Percentiles rank a stretch among this genome's conserved stretches.
Evolutionary conservation across 2,329 filamentous ascomycete species (phyloP).

Genomic region (Neofusicoccum laricinum): DNA sequence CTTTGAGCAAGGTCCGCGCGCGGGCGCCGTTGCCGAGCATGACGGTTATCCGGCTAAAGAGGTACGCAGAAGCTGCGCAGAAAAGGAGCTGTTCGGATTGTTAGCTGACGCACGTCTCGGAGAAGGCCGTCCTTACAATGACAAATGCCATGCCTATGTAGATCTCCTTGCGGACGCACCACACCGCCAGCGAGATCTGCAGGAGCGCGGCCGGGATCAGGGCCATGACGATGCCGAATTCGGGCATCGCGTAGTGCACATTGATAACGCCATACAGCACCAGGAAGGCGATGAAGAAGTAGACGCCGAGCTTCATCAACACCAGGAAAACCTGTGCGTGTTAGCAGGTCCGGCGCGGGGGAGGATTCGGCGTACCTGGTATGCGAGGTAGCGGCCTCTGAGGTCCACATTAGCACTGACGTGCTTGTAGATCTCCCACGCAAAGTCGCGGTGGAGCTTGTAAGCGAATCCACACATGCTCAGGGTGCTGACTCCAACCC

Average conservation of each 20-base stretch:
- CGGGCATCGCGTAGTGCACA: conserved; percentile 24
- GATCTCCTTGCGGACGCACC: conserved; percentile 20
- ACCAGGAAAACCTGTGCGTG: conserved; percentile 21
- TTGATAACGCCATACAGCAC: conserved; percentile 24
- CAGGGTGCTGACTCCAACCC: conserved; percentile 15
- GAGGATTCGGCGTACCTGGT: conserved; percentile 18
- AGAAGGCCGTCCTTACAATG: conserved; percentile 20
- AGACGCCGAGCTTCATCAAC: conserved; percentile 22
- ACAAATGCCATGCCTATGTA: conserved; percentile 18
- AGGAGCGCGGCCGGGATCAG: conserved; percentile 23
- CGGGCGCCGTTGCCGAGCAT: conserved; percentile 17
- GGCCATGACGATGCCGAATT: conserved; percentile 24
- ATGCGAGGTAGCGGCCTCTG: conserved; percentile 18
- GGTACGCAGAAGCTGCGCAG: conserved; percentile 21
- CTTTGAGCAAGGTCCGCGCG: conserved; percentile 21
- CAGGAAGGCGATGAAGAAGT: conserved; percentile 24
- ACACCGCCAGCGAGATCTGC: conserved; percentile 17
- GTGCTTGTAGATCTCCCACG: conserved; percentile 23
- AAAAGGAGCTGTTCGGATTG: conserved; percentile 14
- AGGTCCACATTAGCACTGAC: conserved; percentile 19
- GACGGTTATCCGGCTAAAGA: conserved; percentile 22
- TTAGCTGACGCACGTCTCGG: neutral
- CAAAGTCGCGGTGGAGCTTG: conserved; percentile 20
- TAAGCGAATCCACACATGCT: conserved; percentile 16
- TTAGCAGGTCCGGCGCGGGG: neutral